Conservation (phyloP, 2,329 filamentous ascomycete species). For the Blumeria hordei region DNA sequence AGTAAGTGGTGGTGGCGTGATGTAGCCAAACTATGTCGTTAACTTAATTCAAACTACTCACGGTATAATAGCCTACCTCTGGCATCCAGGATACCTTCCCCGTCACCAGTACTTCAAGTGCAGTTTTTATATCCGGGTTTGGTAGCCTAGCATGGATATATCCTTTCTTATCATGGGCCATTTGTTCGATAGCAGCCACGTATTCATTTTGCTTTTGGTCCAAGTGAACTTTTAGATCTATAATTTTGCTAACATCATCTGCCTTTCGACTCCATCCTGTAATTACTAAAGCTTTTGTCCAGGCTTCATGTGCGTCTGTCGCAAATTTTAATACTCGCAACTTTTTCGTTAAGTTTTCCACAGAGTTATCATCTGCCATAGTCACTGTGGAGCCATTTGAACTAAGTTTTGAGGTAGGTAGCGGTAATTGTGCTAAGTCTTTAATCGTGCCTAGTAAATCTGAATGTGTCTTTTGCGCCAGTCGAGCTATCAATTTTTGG, state of each 20-base stretch:
- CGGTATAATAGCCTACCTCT: constrained; percentile 28
- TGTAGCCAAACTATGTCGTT: constrained; percentile 40
- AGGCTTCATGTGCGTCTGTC: constrained; percentile 58
- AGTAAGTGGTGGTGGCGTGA: constrained; percentile 47
- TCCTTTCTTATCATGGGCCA: constrained; percentile 50
- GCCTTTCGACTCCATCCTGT: constrained; percentile 71
- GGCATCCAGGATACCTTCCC: constrained; percentile 59
- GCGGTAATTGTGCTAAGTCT: constrained; percentile 43
- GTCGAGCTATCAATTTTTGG: constrained; percentile 47
- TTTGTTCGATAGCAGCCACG: constrained; percentile 30
- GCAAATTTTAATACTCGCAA: constrained; percentile 49
- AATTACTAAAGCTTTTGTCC: constrained; percentile 80
- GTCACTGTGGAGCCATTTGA: constrained; percentile 21
- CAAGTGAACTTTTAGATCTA: constrained; percentile 63
- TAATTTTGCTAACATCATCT: constrained; percentile 59
- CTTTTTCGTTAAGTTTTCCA: constrained; percentile 55
- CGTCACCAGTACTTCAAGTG: constrained; percentile 59
- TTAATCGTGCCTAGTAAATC: constrained; percentile 46
- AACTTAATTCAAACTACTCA: background rate
- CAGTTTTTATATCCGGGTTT: constrained; percentile 77
- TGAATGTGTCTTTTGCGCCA: constrained; percentile 66
- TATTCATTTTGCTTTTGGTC: constrained; percentile 36
- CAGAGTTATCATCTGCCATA: constrained; percentile 29
- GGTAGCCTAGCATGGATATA: constrained; percentile 52
- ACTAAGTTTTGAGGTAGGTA: constrained; percentile 28